These are phyloP conservation scores for Ceratocystiopsis brevicomis DNA, from an alignment of 2,329 filamentous ascomycete species.

Conservation along the genomic window DNA sequence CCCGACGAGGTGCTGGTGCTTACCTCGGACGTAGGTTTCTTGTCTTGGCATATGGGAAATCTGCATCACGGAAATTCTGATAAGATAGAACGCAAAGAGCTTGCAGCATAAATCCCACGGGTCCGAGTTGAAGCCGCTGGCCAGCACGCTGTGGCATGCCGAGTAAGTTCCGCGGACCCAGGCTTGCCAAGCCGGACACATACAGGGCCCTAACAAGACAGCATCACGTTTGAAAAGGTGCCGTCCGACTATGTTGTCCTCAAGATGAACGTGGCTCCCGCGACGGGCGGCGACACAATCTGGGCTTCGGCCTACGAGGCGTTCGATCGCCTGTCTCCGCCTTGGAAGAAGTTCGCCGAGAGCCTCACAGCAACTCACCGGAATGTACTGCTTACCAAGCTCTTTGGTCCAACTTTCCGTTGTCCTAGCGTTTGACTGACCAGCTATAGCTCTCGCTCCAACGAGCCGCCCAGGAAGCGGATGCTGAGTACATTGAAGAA, in stretches of 20 bases:
- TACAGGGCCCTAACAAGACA: too few relatives aligned
- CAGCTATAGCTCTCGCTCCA: conserved; percentile 18
- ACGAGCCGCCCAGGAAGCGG: too few relatives aligned
- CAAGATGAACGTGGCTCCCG: conserved; percentile 22
- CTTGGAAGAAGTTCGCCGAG: conserved; percentile 15
- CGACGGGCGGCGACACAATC: conserved; percentile 33
- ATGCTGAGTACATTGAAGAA: conserved; percentile 12
- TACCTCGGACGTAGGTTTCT: conserved; percentile 16
- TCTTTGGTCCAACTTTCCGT: conserved; percentile 1
- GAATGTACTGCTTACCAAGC: conserved; percentile 15
- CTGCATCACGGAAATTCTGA: too few relatives aligned
- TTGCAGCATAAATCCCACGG: too few relatives aligned
- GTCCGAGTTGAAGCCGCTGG: too few relatives aligned
- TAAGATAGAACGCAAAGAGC: too few relatives aligned
- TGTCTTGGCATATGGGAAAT: too few relatives aligned
- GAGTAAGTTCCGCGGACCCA: too few relatives aligned
- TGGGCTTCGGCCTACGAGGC: conserved; percentile 51
- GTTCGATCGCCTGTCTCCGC: conserved; percentile 41
- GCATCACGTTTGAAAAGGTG: conserved; percentile 26
- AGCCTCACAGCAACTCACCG: conserved; percentile 13
- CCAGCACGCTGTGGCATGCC: too few relatives aligned
- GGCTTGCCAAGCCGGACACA: too few relatives aligned
- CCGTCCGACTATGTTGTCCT: conserved; percentile 28
- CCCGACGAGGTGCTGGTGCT: conserved; percentile 28
- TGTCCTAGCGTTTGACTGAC: too few relatives aligned